Base-by-base conservation (phyloP, 345 rosid genomes). In the Cardamine resedifolia region DNA sequence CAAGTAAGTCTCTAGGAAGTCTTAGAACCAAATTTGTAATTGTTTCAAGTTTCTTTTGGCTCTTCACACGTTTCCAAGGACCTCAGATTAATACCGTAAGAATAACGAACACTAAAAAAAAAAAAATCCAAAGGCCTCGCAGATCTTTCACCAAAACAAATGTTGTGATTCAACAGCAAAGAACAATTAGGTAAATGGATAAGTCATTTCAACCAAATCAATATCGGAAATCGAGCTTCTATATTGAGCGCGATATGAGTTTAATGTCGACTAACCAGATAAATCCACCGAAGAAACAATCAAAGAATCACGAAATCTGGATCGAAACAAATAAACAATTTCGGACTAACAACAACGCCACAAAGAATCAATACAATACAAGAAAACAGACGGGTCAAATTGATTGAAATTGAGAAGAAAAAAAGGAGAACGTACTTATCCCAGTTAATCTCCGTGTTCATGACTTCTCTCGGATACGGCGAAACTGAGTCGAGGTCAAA, bases 381-480 rank as follows among this genome's bases (percentile, higher is more conserved):
- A 50, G 23, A 11, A 24, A 52, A 11, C 6, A 24, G 4, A 26
- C 20, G 30, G 18, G 62, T 55, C 55, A 27, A 64, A 64, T 21
- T 3, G n/a, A 38, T 15, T 14, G 34, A 34, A 41, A 27, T 3
- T 12, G 48, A n/a, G 44, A 27, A n/a, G 44, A 27, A 18, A 61
- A 61, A 34, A 7, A 26, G 62, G 18, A 30, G 49, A 68, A 85
- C 86, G 21, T 82, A 91, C 98, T 94, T 91, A 80, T 94, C 98
- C 98, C 98, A 91, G 71, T 94, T 89, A 65, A 91, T 94, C 91
- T 94, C 97, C 70, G 95, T 76, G 47, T 76, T 83, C 96, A 87
- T 80, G 78, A 78, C 80, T 57, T 15, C 10, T 55, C 16, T 28
- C 33, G 19, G 8, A 56, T 48, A 53, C 43, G 27, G 76, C 68